These are phyloP conservation scores for Termitomyces sp. DNA, from an alignment of 768 basidiomycete genomes.

Conservation along the genomic window DNA sequence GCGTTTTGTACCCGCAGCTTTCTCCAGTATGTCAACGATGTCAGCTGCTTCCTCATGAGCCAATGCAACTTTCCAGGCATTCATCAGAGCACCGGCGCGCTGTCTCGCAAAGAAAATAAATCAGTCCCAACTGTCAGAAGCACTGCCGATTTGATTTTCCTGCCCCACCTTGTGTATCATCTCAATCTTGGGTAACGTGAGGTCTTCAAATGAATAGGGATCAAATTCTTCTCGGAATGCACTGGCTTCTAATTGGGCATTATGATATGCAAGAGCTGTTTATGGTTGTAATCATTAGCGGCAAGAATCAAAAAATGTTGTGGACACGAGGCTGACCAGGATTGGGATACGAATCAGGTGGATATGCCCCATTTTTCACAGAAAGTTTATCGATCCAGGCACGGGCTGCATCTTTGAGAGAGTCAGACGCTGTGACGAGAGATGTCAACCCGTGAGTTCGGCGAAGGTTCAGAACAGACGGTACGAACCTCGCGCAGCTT, in stretches of 20 bases:
- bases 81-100: conserved; percentile 66
- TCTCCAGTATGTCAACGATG: conserved; percentile 31
- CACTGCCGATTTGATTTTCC: conserved; percentile 27
- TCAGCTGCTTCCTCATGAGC: conserved; percentile 59
- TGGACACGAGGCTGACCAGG: conserved; percentile 54
- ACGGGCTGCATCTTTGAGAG: conserved; percentile 59
- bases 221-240: conserved; percentile 92
- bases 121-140: conserved; percentile 1
- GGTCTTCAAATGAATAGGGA: conserved; percentile 70
- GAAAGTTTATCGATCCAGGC: conserved; percentile 76
- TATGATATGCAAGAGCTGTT: conserved; percentile 79
- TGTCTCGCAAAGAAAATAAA: conserved; percentile 18
- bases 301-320: conserved; percentile 1
- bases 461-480: not conserved
- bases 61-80: conserved; percentile 65
- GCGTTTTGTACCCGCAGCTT: conserved; percentile 51
- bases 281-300: conserved; percentile 1
- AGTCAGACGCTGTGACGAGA: conserved; percentile 51
- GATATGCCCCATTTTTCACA: conserved; percentile 74
- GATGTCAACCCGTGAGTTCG: conserved; percentile 1
- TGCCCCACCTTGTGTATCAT: conserved; percentile 68
- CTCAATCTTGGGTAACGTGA: conserved; percentile 71
- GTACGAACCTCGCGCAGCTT: conserved; percentile 53
- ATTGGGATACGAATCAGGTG: conserved; percentile 87
- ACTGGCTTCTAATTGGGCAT: conserved; percentile 84